These are phyloP conservation scores for Quercus bicolor DNA, from an alignment of 306 rosid genomes.

Conservation along the genomic window DNA sequence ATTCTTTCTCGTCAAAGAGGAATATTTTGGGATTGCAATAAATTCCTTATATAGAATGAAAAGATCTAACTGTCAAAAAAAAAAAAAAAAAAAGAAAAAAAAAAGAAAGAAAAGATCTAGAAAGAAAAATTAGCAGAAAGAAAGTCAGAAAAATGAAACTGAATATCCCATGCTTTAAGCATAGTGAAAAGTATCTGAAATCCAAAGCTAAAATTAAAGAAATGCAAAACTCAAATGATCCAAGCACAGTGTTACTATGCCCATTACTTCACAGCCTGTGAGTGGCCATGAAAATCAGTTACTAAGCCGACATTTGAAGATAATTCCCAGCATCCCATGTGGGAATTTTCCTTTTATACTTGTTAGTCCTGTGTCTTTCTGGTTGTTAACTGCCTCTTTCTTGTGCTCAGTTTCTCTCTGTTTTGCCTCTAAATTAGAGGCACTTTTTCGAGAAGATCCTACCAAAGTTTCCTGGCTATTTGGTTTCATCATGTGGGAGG, in stretches of 20 bases:
- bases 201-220: slow-evolving; percentile 19
- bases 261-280: slow-evolving; percentile 86
- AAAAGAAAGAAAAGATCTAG: not conserved
- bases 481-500: slow-evolving; percentile 91
- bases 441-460: slow-evolving; percentile 27
- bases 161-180: slow-evolving; percentile 27
- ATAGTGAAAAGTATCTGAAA: slow-evolving; percentile 2
- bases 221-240: slow-evolving; percentile 27
- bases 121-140: not conserved
- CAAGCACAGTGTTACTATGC: slow-evolving; percentile 37
- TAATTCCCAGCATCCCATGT: slow-evolving; percentile 77
- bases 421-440: slow-evolving; percentile 23
- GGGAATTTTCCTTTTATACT: slow-evolving; percentile 37
- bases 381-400: slow-evolving; percentile 10
- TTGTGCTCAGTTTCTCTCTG: slow-evolving; percentile 10
- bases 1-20: slow-evolving; percentile 30
- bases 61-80: no score
- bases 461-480: slow-evolving; percentile 23
- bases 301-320: slow-evolving; percentile 58
- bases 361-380: slow-evolving; percentile 12
- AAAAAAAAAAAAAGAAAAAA: not conserved
- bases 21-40: slow-evolving; percentile 30
- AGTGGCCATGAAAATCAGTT: slow-evolving; percentile 24
- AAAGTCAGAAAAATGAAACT: slow-evolving; percentile 23
- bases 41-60: not conserved